Conservation (phyloP, 768 basidiomycete genomes). For the Flagelloscypha sp. region DNA sequence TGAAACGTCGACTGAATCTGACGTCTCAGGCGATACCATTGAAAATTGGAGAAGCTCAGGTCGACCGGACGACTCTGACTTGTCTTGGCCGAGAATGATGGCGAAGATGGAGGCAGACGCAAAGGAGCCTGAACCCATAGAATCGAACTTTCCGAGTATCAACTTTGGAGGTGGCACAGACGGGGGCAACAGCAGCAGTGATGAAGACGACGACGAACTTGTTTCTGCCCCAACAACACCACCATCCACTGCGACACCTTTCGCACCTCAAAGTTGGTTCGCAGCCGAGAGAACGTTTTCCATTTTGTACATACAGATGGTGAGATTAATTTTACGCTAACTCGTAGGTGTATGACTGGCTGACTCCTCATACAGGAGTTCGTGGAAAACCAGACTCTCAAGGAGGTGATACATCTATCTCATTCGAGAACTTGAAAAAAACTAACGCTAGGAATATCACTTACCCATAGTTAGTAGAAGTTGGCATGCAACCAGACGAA, state of each 20-base stretch:
- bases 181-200: conserved; percentile 17
- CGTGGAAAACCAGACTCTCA: conserved; percentile 84
- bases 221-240: conserved; percentile 5
- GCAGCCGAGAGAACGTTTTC: too few species aligned
- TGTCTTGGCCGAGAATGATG: too few species aligned
- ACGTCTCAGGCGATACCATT: conserved; percentile 25
- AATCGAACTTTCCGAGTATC: conserved; percentile 85
- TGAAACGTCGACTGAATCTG: not conserved
- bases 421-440: not conserved
- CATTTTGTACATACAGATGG: conserved; percentile 99
- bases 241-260: conserved; percentile 6
- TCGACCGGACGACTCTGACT: too few species aligned
- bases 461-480: conserved; percentile 57
- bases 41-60: conserved; percentile 49
- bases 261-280: too few species aligned
- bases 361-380: conserved; percentile 52
- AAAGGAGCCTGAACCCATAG: too few species aligned
- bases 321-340: conserved; percentile 18
- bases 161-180: conserved; percentile 27
- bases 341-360: not conserved
- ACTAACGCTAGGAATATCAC: not conserved
- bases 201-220: conserved; percentile 18
- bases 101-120: conserved; percentile 7
- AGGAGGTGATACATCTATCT: conserved; percentile 45
- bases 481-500: conserved; percentile 76